A percentile compares a stretch with the other conserved stretches of the same genome.
Evolutionary conservation across 1,284 basidiomycete species (phyloP).

Genomic region (Leucoagaricus sp.): DNA sequence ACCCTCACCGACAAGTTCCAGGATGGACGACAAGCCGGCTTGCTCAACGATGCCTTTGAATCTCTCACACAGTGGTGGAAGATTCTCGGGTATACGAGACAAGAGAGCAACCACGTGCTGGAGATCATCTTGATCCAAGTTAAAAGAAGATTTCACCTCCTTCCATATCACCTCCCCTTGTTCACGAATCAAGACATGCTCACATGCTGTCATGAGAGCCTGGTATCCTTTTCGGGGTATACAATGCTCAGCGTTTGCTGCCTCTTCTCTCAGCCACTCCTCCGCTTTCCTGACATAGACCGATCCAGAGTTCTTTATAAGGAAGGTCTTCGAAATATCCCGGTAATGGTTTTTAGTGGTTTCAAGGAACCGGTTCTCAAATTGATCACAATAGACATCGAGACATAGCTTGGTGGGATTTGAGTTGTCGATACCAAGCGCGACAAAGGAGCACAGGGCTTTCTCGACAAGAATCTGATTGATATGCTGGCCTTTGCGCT

Average conservation of each 20-base stretch:
- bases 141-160: slow-evolving; percentile 91
- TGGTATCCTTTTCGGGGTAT: slow-evolving; percentile 88
- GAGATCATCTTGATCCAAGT: no score
- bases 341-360: slow-evolving; percentile 93
- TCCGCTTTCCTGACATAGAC: slow-evolving; percentile 99
- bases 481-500: slow-evolving; percentile 93
- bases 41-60: no score
- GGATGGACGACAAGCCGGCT: no score
- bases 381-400: slow-evolving; percentile 91
- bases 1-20: no score
- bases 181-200: slow-evolving; percentile 89
- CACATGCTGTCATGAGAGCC: slow-evolving; percentile 87
- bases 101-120: no score
- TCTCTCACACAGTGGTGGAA: no score
- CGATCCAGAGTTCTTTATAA: slow-evolving; percentile 88
- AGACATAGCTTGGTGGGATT: slow-evolving; percentile 92
- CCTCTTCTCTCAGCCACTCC: slow-evolving; percentile 90
- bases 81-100: no score
- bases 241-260: slow-evolving; percentile 94
- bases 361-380: slow-evolving; percentile 87
- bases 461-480: slow-evolving; percentile 94
- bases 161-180: slow-evolving; percentile 92
- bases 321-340: slow-evolving; percentile 89
- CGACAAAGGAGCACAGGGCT: slow-evolving; percentile 95
- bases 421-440: no score